Evolutionary conservation across 331 rosid genomes (phyloP), one percentile per base, ranked within the genome.

Genomic region (Malus hybrid): DNA sequence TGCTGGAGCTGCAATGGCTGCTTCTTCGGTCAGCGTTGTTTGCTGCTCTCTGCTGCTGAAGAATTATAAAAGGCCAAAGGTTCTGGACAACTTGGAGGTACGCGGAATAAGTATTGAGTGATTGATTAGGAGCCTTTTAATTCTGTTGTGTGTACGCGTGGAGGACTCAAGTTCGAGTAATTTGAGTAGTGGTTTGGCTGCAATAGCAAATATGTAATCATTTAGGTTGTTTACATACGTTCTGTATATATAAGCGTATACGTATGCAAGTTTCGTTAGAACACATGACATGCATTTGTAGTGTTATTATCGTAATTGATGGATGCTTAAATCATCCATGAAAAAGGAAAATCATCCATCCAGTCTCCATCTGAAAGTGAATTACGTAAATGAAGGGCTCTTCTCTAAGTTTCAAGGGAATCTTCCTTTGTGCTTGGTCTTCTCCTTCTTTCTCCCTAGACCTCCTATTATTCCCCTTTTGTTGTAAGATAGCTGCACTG

Each of bases 1-100:
- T 79, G 98, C 98, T 36, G 98, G 98, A 76, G 98, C 98, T 62
- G 97, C 97, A 16, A 91, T 91, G 97, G 94, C 97, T 54, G 94
- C 97, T 55, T 91, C 97, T 71, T 91, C 97, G 27, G 93, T 91
- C 31, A 89, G 93, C 15, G 93, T 91, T 39, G 96, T 91, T 66
- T 91, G 96, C 32, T 88, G 90, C 61, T 89, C 94, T 63, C 77
- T 89, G 36, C 57, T 89, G 80, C 50, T 91, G 83, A 91, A 89
- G 83, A 79, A 89, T 73, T 91, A 91, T 78, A 87, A 76, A 65
- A 87, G 93, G 77, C 97, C 97, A 27, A 83, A 46, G 83, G 81
- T 79, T 77, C 87, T 87, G 22, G 78, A 87, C 34, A 81, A 70
- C 80, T 90, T 87, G 57, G 88, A 86, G 75, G 85, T 91, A 27